Conservation (phyloP, 1,284 basidiomycete species). For the Sutorius eximius region DNA sequence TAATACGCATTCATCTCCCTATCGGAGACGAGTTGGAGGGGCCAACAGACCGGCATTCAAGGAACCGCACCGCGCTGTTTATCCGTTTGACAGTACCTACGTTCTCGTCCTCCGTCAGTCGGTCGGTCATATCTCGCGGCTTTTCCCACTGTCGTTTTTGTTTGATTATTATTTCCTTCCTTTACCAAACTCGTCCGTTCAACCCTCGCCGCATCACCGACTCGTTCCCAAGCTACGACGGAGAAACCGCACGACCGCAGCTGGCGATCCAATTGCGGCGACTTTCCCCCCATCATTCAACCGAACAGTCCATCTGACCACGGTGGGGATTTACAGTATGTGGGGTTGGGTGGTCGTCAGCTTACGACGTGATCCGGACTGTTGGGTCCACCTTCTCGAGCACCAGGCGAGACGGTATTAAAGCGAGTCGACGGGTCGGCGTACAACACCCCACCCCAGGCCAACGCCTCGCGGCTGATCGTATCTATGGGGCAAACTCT, state of each 20-base stretch:
- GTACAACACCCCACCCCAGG: not conserved
- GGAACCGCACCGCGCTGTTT: constrained; percentile 10
- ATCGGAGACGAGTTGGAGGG: not conserved
- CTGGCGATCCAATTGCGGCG: constrained; percentile 12
- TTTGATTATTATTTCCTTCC: constrained; percentile 5
- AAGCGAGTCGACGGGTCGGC: constrained; percentile 4
- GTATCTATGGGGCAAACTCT: not conserved
- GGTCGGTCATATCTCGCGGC: constrained; percentile 15
- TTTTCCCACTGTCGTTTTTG: not conserved
- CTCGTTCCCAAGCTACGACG: constrained; percentile 22
- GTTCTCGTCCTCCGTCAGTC: constrained; percentile 2
- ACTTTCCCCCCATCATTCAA: not conserved
- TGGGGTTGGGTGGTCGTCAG: not conserved
- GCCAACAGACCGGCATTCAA: constrained; percentile 23
- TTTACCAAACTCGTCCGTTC: constrained; percentile 19
- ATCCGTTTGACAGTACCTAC: not conserved
- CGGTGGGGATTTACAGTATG: not conserved
- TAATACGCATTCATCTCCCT: not conserved
- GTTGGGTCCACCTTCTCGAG: not conserved
- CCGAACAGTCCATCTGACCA: not conserved
- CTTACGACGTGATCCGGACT: constrained; percentile 19
- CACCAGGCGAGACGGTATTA: constrained; percentile 12
- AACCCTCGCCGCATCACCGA: constrained; percentile 7
- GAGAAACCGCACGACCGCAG: constrained; percentile 23
- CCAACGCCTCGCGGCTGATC: constrained; percentile 8